Conservation (phyloP, 139 green algal species). For the Micractinium sp. region DNA sequence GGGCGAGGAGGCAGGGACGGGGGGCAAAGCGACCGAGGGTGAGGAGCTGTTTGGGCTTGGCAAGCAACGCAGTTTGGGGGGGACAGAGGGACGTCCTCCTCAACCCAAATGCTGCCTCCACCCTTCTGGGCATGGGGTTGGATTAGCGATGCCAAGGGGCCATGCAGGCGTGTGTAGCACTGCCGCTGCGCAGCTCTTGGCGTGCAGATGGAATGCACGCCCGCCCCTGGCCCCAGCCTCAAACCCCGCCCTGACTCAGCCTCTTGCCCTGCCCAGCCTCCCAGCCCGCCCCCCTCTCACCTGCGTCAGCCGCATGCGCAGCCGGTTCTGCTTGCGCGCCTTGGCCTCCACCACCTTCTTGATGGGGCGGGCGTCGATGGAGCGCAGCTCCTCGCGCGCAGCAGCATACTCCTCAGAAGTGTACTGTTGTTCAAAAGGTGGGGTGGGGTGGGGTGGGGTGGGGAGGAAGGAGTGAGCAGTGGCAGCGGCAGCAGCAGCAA, state of each 20-base stretch:
- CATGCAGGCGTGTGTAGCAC: no score
- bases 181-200: no score
- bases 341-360: slow-evolving; percentile 98
- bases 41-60: no score
- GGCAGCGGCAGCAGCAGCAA: background rate
- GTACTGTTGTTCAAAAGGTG: slow-evolving; percentile 11
- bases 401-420: slow-evolving; percentile 80
- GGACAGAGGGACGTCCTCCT: no score
- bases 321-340: slow-evolving; percentile 83
- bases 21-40: no score
- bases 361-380: slow-evolving; percentile 90
- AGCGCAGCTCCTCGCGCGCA: slow-evolving; percentile 77
- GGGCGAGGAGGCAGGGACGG: background rate
- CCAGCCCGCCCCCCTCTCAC: background rate
- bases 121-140: no score
- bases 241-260: no score
- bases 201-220: no score
- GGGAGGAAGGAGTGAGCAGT: background rate
- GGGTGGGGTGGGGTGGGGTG: background rate
- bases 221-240: no score
- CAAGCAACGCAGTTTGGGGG: no score
- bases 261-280: background rate
- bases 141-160: no score
- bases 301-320: slow-evolving; percentile 56
- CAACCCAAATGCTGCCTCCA: no score